phyloP scores from a whole-genome alignment of 495 filamentous ascomycete species.

The Tuber indicum region DNA sequence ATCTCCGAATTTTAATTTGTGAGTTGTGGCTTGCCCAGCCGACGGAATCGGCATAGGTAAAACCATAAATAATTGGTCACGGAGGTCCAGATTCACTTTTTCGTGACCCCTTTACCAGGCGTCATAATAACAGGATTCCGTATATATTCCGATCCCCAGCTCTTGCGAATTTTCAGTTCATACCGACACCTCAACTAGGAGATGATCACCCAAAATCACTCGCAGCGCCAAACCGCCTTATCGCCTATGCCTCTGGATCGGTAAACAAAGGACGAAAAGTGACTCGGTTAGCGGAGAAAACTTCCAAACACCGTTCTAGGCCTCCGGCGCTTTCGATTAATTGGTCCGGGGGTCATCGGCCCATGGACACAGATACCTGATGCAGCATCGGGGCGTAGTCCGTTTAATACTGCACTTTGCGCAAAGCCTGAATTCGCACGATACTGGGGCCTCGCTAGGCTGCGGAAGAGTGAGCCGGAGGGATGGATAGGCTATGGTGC shows the following conservation, averaged over 20 bases:
- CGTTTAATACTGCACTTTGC: neutral
- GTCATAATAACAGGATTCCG: neutral
- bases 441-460: neutral
- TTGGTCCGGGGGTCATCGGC: neutral
- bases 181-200: neutral
- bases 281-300: neutral
- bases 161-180: neutral
- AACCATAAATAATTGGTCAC: neutral
- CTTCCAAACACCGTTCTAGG: neutral
- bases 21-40: neutral
- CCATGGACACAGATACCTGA: neutral
- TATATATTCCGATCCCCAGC: neutral
- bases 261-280: neutral
- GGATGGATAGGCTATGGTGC: neutral
- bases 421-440: neutral
- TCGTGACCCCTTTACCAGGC: neutral
- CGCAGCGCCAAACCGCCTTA: neutral
- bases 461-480: neutral
- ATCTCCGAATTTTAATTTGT: conserved; percentile 4
- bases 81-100: neutral
- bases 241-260: neutral
- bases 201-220: neutral
- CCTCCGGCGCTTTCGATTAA: neutral
- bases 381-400: neutral
- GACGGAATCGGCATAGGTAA: neutral